Evolutionary conservation across 192 early-diverging fungal genomes (phyloP).

Genomic region (Gryganskiella cystojenkinii): DNA sequence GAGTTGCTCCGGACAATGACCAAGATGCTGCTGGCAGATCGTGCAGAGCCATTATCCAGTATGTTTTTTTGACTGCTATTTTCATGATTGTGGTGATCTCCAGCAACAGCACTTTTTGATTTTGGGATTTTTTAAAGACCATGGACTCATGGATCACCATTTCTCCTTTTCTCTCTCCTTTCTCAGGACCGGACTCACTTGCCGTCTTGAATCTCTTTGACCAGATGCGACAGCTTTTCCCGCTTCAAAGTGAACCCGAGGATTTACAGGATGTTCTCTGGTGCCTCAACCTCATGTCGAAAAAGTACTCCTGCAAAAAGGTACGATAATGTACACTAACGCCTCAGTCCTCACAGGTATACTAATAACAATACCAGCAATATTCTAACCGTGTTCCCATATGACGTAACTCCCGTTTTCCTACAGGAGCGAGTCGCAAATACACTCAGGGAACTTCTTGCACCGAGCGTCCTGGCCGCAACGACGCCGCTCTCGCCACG

Average conservation of each 20-base stretch:
- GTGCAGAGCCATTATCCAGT: conserved; percentile 24
- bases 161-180: neutral
- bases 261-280: conserved; percentile 37
- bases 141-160: neutral
- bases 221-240: conserved; percentile 26
- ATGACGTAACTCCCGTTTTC: neutral
- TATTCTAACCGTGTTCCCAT: neutral
- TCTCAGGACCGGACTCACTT: conserved; percentile 17
- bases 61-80: conserved; percentile 5
- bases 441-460: conserved; percentile 4
- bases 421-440: conserved; percentile 30
- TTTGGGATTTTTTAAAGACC: neutral
- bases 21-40: conserved; percentile 20
- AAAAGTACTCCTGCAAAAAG: conserved; percentile 41
- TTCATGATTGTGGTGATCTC: too few relatives aligned
- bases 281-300: conserved; percentile 37
- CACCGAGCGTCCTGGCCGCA: conserved; percentile 3
- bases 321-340: conserved; percentile 6
- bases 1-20: conserved; percentile 30
- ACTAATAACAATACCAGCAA: neutral
- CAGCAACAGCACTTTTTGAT: neutral
- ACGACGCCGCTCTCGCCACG: conserved; percentile 25
- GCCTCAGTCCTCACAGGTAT: too few relatives aligned
- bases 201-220: conserved; percentile 28
- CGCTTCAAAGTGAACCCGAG: conserved; percentile 34